Conservation (phyloP, 176 grass and related monocot species). For the Hyparrhenia diplandra region DNA sequence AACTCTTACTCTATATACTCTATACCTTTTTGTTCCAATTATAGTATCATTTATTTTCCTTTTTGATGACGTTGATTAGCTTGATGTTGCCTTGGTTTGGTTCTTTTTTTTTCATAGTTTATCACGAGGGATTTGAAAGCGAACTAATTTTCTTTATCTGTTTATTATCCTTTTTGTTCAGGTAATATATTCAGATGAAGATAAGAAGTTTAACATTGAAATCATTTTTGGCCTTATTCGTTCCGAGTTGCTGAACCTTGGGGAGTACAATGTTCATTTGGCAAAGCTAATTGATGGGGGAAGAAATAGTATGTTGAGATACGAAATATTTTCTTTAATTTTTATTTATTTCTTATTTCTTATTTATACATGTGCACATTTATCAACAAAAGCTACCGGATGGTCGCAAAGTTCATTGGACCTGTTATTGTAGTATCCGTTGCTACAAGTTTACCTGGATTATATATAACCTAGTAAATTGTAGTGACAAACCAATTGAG, state of each 20-base stretch:
- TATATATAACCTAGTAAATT: not conserved
- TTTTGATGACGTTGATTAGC: not conserved
- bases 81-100: not conserved
- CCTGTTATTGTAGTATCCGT: not conserved
- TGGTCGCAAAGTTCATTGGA: not conserved
- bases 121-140: not conserved
- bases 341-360: not conserved
- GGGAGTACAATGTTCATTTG: conserved; percentile 81
- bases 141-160: not conserved
- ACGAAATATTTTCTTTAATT: not conserved
- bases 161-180: conserved; percentile 27
- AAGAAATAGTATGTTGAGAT: conserved; percentile 70
- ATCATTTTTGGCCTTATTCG: conserved; percentile 67
- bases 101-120: not conserved
- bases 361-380: not conserved
- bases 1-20: not conserved
- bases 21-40: too few relatives aligned
- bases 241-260: conserved; percentile 77
- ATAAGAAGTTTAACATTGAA: conserved; percentile 80
- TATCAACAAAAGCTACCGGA: not conserved
- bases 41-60: not conserved
- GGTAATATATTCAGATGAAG: conserved; percentile 81
- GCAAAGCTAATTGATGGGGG: conserved; percentile 83
- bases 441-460: not conserved
- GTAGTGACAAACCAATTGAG: not conserved